phyloP scores from a whole-genome alignment of 1,139 yeast species.

The Yamadazyma triangularis region DNA sequence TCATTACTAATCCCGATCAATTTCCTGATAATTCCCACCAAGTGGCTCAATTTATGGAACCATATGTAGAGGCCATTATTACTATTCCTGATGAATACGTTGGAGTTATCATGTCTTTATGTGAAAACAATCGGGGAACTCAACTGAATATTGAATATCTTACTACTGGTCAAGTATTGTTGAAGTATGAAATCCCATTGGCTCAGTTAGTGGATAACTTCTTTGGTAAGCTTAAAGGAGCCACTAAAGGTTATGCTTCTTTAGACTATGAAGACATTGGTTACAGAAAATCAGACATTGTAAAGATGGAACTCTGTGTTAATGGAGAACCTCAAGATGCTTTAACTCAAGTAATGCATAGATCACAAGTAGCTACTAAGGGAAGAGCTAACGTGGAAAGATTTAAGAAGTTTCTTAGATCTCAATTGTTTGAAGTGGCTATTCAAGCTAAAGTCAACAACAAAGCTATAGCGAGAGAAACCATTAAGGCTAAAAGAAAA shows the following conservation, averaged over 20 bases:
- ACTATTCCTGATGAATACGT: constrained; percentile 87
- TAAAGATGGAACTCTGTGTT: constrained; percentile 82
- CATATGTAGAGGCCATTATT: constrained; percentile 86
- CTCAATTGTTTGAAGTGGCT: constrained; percentile 87
- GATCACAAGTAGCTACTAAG: constrained; percentile 63
- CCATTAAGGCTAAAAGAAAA: constrained; percentile 87
- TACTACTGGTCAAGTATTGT: constrained; percentile 74
- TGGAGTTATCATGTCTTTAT: constrained; percentile 80
- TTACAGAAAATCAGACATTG: constrained; percentile 72
- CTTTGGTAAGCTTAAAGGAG: constrained; percentile 87
- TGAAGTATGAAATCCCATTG: constrained; percentile 78
- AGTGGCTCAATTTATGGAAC: constrained; percentile 69
- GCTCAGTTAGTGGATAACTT: constrained; percentile 92
- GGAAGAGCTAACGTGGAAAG: constrained; percentile 82
- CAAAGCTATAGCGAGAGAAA: constrained; percentile 83
- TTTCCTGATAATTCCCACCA: constrained; percentile 60
- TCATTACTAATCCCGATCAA: constrained; percentile 86
- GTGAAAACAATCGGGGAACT: constrained; percentile 79
- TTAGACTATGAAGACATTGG: constrained; percentile 95
- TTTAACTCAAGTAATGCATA: constrained; percentile 82
- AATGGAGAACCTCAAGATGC: constrained; percentile 93
- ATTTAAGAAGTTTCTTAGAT: constrained; percentile 72
- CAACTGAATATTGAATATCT: constrained; percentile 78
- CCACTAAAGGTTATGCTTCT: constrained; percentile 89
- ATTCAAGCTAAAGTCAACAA: constrained; percentile 88